Conservation (phyloP, 805 yeast genomes). For the Ogataea pini region DNA sequence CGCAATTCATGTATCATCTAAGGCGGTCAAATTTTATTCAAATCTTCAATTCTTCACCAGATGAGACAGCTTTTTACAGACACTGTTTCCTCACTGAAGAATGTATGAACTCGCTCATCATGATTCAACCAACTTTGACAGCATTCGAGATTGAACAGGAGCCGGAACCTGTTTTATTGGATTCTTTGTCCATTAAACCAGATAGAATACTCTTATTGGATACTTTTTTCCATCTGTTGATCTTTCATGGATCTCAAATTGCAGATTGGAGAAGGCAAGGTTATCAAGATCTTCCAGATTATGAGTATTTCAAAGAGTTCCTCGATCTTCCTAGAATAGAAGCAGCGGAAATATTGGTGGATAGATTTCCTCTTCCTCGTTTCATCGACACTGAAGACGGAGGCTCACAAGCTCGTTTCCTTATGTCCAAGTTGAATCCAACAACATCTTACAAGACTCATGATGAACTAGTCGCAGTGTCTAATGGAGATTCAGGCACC, state of each 20-base stretch:
- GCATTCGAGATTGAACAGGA: slow-evolving; percentile 57
- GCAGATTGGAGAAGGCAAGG: slow-evolving; percentile 68
- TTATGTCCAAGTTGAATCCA: slow-evolving; percentile 70
- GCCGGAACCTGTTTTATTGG: slow-evolving; percentile 64
- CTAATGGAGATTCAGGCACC: slow-evolving; percentile 31
- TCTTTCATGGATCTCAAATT: slow-evolving; percentile 64
- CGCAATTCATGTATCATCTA: slow-evolving; percentile 68
- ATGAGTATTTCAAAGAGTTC: slow-evolving; percentile 57
- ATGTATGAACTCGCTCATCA: slow-evolving; percentile 56
- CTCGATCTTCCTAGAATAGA: slow-evolving; percentile 63
- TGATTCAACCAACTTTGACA: slow-evolving; percentile 71
- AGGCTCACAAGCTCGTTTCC: slow-evolving; percentile 72
- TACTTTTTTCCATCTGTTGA: slow-evolving; percentile 68
- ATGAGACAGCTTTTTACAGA: slow-evolving; percentile 66
- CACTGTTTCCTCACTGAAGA: slow-evolving; percentile 65
- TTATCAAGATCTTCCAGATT: slow-evolving; percentile 62
- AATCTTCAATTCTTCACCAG: slow-evolving; percentile 71
- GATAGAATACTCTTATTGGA: slow-evolving; percentile 59
- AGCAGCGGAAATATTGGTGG: slow-evolving; percentile 63
- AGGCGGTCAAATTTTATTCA: slow-evolving; percentile 66
- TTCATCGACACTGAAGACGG: slow-evolving; percentile 75
- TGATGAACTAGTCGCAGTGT: slow-evolving; percentile 20
- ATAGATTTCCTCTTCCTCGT: slow-evolving; percentile 71
- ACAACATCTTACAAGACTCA: slow-evolving; percentile 52
- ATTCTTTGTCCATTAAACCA: slow-evolving; percentile 61